Evolutionary conservation across 1,284 basidiomycete species (phyloP).

Genomic region (Puccinia hordei): DNA sequence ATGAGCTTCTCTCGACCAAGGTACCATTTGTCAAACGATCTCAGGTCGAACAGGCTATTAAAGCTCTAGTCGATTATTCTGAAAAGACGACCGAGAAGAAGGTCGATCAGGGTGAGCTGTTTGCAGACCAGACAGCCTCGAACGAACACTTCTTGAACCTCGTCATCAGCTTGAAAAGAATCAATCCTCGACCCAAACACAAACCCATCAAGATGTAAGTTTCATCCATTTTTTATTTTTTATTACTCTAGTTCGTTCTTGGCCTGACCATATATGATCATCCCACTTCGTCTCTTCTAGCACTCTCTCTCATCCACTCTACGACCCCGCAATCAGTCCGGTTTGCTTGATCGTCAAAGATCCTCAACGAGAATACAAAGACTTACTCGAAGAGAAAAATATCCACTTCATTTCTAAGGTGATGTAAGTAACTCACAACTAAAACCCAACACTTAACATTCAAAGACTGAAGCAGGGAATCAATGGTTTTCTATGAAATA

Average conservation of each 20-base stretch:
- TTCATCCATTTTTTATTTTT: not conserved
- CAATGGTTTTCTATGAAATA: not conserved
- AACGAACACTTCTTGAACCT: conserved; percentile 84
- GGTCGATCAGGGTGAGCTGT: conserved; percentile 65
- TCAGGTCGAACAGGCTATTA: conserved; percentile 77
- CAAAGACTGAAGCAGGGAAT: conserved; percentile 65
- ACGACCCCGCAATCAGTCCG: conserved; percentile 74
- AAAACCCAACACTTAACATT: too few relatives aligned
- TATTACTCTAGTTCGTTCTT: not conserved
- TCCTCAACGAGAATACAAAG: conserved; percentile 93
- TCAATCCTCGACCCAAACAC: conserved; percentile 72
- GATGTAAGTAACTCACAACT: conserved; percentile 62
- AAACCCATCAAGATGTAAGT: conserved; percentile 83
- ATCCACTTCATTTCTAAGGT: conserved; percentile 88
- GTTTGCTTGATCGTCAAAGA: conserved; percentile 93
- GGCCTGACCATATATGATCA: conserved; percentile 8
- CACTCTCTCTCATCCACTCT: conserved; percentile 75
- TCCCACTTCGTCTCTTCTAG: conserved; percentile 61
- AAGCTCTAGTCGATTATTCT: conserved; percentile 67
- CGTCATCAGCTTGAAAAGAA: conserved; percentile 77
- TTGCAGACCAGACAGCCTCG: conserved; percentile 74
- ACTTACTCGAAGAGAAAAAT: conserved; percentile 73
- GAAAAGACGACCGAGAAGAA: conserved; percentile 68
- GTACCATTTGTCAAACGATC: conserved; percentile 64
- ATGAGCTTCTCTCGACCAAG: conserved; percentile 11